Percentiles rank a stretch among this genome's conserved stretches.
phyloP scores from a whole-genome alignment of 257 asterid genomes.

The Osmanthus fragrans region DNA sequence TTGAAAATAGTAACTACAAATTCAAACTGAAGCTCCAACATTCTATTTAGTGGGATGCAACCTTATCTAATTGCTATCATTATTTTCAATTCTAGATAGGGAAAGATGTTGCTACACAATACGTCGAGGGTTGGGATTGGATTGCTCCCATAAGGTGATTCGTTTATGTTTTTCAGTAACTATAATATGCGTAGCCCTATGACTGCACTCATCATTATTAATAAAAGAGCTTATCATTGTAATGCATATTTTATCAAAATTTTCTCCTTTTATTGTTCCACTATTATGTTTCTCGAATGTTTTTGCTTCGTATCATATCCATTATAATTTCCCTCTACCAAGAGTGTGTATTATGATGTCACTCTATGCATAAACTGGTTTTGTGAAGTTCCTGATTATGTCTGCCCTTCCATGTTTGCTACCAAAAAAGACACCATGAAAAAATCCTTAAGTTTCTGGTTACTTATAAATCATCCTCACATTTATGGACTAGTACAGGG shows the following conservation, averaged over 20 bases:
- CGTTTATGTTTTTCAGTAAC: conserved; percentile 16
- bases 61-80: neutral
- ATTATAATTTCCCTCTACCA: conserved; percentile 17
- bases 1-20: neutral
- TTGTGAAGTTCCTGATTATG: neutral
- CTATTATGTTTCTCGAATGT: neutral
- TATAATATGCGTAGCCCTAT: neutral
- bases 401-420: neutral
- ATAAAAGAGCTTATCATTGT: neutral
- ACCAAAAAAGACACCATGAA: conserved; percentile 13
- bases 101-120: conserved; percentile 94
- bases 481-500: neutral
- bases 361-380: neutral
- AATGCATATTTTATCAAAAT: neutral
- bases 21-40: neutral
- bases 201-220: neutral
- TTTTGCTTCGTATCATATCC: conserved; percentile 12
- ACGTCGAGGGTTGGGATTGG: conserved; percentile 99
- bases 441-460: neutral
- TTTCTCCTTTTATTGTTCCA: neutral
- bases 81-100: conserved; percentile 60
- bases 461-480: neutral
- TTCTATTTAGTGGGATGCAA: neutral
- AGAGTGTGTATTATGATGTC: conserved; percentile 5
- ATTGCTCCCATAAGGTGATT: conserved; percentile 88